phyloP scores from a whole-genome alignment of 345 rosid genomes.

The Aquilaria yunnanensis region DNA sequence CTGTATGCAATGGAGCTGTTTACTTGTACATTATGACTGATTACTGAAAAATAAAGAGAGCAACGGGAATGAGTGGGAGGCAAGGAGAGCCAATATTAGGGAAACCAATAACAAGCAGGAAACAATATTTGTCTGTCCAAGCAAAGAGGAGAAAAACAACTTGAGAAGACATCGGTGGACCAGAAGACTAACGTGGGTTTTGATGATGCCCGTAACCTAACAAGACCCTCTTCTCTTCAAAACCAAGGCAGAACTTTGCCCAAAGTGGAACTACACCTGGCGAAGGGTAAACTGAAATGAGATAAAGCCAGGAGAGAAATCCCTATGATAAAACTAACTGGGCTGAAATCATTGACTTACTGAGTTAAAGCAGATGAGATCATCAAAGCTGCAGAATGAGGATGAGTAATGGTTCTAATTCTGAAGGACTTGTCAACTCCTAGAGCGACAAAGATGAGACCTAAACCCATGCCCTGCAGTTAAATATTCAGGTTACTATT shows the following conservation, averaged over 20 bases:
- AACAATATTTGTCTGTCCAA: too few species aligned
- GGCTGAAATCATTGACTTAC: conserved; percentile 46
- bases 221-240: conserved; percentile 11
- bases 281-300: conserved; percentile 25
- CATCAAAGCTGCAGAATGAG: conserved; percentile 45
- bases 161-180: background rate
- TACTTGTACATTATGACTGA: too few species aligned
- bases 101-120: too few species aligned
- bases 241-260: conserved; percentile 18
- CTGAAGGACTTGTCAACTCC: conserved; percentile 46
- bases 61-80: background rate
- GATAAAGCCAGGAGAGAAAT: conserved; percentile 21
- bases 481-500: conserved; percentile 28
- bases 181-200: background rate
- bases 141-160: background rate
- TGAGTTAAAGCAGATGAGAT: conserved; percentile 37
- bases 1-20: too few species aligned
- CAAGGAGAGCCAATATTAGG: background rate
- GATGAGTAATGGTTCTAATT: conserved; percentile 41
- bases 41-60: too few species aligned
- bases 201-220: conserved; percentile 22
- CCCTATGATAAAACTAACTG: conserved; percentile 39
- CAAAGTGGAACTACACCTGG: conserved; percentile 21
- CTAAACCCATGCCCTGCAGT: conserved; percentile 53
- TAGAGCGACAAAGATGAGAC: conserved; percentile 35